A percentile compares a stretch with the other conserved stretches of the same genome.
Evolutionary conservation across 768 basidiomycete genomes (phyloP).

Genomic region (Suillus paluster): DNA sequence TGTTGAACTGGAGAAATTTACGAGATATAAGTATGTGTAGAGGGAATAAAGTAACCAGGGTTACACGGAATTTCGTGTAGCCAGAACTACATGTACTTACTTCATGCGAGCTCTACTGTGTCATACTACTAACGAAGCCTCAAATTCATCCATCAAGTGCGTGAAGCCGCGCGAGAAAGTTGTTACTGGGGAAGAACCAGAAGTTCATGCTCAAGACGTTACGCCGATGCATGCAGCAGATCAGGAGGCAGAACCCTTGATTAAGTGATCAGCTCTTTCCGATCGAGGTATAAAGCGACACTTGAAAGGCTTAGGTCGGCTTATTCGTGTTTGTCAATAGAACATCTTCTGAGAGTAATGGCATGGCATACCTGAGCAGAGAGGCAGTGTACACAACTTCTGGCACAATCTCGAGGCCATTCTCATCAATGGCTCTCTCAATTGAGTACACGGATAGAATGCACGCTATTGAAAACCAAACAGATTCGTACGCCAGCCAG

Average conservation of each 20-base stretch:
- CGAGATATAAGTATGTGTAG: too few species aligned
- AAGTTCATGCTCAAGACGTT: background rate
- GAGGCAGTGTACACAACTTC: slow-evolving; percentile 39
- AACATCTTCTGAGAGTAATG: background rate
- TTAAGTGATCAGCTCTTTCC: slow-evolving; percentile 32
- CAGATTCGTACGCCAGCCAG: slow-evolving; percentile 45
- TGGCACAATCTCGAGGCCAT: slow-evolving; percentile 40
- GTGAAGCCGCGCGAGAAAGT: too few species aligned
- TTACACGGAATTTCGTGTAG: too few species aligned
- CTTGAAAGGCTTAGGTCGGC: slow-evolving; percentile 47
- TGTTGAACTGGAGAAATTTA: too few species aligned
- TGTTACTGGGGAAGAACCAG: background rate
- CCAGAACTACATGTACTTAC: too few species aligned
- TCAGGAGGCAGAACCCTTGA: slow-evolving; percentile 21
- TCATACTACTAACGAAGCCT: background rate
- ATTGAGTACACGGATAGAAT: slow-evolving; percentile 46
- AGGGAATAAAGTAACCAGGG: too few species aligned
- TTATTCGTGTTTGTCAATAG: slow-evolving; percentile 17
- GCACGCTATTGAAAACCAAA: slow-evolving; percentile 49
- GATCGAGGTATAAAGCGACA: slow-evolving; percentile 44
- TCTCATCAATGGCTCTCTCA: slow-evolving; percentile 35
- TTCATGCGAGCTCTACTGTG: background rate
- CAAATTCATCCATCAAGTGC: background rate
- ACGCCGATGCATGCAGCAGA: background rate
- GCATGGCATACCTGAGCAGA: slow-evolving; percentile 38